A percentile compares a stretch with the other conserved stretches of the same genome.
Evolutionary conservation across 1,139 yeast species (phyloP).

Genomic region (Groenewaldozyma sp.): DNA sequence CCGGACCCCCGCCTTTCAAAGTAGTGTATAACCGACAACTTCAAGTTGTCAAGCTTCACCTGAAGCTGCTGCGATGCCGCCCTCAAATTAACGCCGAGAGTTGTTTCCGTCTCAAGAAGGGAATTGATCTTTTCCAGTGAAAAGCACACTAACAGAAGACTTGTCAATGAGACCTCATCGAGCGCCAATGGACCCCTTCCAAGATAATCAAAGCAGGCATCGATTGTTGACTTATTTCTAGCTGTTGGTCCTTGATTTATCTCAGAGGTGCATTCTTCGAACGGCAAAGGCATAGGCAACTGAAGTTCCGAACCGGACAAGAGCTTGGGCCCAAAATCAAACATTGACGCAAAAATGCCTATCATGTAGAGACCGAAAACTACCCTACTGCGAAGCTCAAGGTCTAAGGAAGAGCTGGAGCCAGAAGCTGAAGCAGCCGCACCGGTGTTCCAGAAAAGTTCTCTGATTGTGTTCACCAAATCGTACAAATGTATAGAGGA

Average conservation of each 20-base stretch:
- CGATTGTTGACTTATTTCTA: neutral
- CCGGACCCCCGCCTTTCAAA: neutral
- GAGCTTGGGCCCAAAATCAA: constrained; percentile 2
- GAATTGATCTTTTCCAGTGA: constrained; percentile 1
- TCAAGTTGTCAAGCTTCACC: constrained; percentile 1
- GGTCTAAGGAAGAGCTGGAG: neutral
- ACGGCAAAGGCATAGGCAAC: neutral
- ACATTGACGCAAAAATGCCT: constrained; percentile 2
- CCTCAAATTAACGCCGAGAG: too few species aligned
- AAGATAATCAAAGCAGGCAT: neutral
- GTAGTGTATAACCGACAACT: neutral
- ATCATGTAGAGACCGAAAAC: constrained; percentile 2
- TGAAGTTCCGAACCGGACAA: constrained; percentile 3
- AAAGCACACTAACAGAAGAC: constrained; percentile 1
- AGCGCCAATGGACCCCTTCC: neutral
- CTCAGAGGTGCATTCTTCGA: neutral
- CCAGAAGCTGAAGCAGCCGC: neutral
- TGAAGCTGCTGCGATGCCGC: too few species aligned
- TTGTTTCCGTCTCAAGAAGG: neutral
- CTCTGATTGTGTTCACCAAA: constrained; percentile 1
- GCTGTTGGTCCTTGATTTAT: neutral
- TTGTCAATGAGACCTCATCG: neutral
- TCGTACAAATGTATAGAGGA: constrained; percentile 2
- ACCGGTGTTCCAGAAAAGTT: neutral
- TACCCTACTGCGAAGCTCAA: neutral